Percentiles rank a stretch among this genome's conserved stretches.
Conservation (phyloP, 129 eudicot species). For the Arctium lappa region DNA sequence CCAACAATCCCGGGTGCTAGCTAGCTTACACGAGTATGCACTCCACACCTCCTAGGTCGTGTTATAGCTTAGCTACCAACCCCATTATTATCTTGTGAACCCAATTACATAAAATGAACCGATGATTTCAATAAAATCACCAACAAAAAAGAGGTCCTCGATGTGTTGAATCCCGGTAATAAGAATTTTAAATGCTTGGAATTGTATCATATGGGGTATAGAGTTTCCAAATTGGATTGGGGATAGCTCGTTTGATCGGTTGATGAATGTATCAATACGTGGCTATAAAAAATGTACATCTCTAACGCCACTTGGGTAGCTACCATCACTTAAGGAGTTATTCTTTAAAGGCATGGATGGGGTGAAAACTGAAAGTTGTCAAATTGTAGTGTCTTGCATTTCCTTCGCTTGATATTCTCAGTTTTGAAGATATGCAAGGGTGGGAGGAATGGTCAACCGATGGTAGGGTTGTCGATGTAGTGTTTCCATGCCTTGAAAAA, state of each 20-base stretch:
- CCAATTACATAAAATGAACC: too few relatives aligned
- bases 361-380: slow-evolving; percentile 11
- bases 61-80: too few relatives aligned
- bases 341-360: slow-evolving; percentile 10
- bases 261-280: slow-evolving; percentile 13
- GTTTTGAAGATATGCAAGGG: slow-evolving; percentile 25
- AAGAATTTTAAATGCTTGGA: slow-evolving; percentile 1
- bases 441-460: slow-evolving; percentile 27
- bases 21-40: too few relatives aligned
- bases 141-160: slow-evolving; percentile 26
- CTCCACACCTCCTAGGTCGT: too few relatives aligned
- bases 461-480: background rate
- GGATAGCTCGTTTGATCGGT: slow-evolving; percentile 13
- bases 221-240: slow-evolving; percentile 44
- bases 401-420: slow-evolving; percentile 25
- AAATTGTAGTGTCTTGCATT: slow-evolving; percentile 23
- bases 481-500: background rate
- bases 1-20: too few relatives aligned
- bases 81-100: too few relatives aligned
- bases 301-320: slow-evolving; percentile 39
- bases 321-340: slow-evolving; percentile 29
- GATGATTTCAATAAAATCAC: too few relatives aligned
- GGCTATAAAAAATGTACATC: slow-evolving; percentile 24
- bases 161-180: slow-evolving; percentile 14
- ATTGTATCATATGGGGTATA: slow-evolving; percentile 22